Evolutionary conservation across 1,139 yeast species (phyloP), one percentile per base, ranked within the genome.

Genomic region (Zygoascus sp.): DNA sequence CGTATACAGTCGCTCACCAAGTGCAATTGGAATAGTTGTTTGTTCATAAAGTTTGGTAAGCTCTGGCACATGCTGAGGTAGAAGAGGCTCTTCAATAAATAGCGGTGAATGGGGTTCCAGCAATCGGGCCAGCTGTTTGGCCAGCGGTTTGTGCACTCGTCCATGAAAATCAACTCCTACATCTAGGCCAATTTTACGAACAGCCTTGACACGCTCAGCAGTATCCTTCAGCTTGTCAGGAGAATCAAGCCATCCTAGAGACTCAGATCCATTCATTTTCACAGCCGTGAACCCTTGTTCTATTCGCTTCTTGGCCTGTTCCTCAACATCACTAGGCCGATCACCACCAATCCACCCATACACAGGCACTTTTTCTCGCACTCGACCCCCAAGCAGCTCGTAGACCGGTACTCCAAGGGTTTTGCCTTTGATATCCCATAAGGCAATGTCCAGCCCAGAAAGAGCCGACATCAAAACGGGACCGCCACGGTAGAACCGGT

Each of bases 291-390:
- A 62, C 11, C 66, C 66, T 40, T 62, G 64, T 32, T 51, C 52
- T 48, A 58, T 60, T 27, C 66, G 55, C 28, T 52, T 62, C 41
- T 52, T 45, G 32, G 66, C 66, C 25, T 56, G 60, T 13, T 44
- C 52, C 36, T 50, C 50, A 10, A 61, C 64, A 48, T 60, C 59
- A 21, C 55, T 48, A 4, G 66, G 66, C 16, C 59, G 54, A 53
- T 62, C 66, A 8, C 66, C 66, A 11, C 66, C 66, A 45, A 62
- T 62, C 66, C 66, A 62, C n/a, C 64, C 63, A 43, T 62, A 62
- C 13, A 62, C 66, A 13, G 51, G 50, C 21, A 62, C 57, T 23
- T 55, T 47, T 32, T 63, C 64, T 46, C 66, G 53, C 11, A 62
- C 64, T 42, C 55, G 55, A 20, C 66, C 66, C 13, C 66, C 66